A percentile compares a stretch with the other conserved stretches of the same genome.
Conservation (phyloP, 78 protist genomes). For the slime mould (Dictyostelium discoideum) region dicty_2.7 NC_007090.3:4262001-4262500, state of each 20-base stretch:
- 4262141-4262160: no score
- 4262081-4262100: background rate
- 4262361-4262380: no score
- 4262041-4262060: background rate
- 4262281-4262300: no score
- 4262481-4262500: background rate
- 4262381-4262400: background rate
- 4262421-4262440: background rate
- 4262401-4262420: background rate
- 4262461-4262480: background rate
- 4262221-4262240: no score
- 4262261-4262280: no score
- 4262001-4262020: background rate
- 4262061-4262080: background rate
- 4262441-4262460: background rate
- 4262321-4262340: no score
- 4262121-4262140: no score
- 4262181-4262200: no score
- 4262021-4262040: background rate
- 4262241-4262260: no score
- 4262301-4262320: no score
- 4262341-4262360: background rate
- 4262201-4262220: no score
- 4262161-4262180: no score
- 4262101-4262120: background rate